Evolutionary conservation across 163 green algal genomes (phyloP).

Genomic region (Scenedesmus sp.): DNA sequence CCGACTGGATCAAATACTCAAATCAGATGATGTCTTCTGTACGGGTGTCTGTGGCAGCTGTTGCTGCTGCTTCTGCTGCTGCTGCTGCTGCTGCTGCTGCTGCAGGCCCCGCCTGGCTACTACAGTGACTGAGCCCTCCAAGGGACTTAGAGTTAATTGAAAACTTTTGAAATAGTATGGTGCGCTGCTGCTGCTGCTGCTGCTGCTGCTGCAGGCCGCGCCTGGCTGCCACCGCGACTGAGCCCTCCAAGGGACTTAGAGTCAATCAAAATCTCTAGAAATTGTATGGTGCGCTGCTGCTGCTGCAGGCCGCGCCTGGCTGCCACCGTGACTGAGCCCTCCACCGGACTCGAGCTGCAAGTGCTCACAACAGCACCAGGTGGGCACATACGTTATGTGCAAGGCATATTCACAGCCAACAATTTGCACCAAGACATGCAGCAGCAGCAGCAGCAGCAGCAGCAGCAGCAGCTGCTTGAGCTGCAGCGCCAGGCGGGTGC

Average conservation of each 20-base stretch:
- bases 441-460: not conserved
- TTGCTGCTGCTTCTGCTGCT: not conserved
- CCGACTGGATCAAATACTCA: too few relatives aligned
- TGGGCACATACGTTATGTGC: not conserved
- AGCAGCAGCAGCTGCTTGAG: not conserved
- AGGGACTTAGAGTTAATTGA: too few relatives aligned
- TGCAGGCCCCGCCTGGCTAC: too few relatives aligned
- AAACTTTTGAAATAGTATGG: not conserved
- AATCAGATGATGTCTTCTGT: not conserved
- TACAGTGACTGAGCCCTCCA: too few relatives aligned
- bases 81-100: not conserved
- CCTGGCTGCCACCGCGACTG: not conserved
- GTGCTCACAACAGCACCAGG: conserved; percentile 73
- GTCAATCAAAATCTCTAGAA: not conserved
- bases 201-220: not conserved
- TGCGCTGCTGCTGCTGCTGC: not conserved
- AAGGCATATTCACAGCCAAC: not conserved
- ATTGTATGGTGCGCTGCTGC: not conserved
- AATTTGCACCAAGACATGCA: too few relatives aligned
- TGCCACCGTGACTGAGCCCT: conserved; percentile 62
- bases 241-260: too few relatives aligned
- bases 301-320: conserved; percentile 65
- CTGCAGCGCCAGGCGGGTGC: not conserved
- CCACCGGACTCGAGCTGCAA: conserved; percentile 63
- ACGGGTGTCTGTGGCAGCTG: not conserved